phyloP scores from a whole-genome alignment of 371 early-diverging fungal species.

The Choanephora cucurbitarum region DNA sequence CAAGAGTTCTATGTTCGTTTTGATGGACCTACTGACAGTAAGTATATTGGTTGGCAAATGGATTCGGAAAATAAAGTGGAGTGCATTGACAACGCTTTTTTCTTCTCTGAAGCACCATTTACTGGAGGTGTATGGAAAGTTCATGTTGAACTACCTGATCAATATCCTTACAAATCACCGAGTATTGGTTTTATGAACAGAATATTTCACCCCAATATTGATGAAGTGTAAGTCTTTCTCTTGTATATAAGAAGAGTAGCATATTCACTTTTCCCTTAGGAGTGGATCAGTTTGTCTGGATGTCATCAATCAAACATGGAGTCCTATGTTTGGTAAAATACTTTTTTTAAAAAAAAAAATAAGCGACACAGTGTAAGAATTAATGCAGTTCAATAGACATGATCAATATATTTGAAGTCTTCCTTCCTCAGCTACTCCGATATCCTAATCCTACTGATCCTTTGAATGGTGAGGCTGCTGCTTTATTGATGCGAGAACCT shows the following conservation, averaged over 20 bases:
- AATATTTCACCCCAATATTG: slow-evolving; percentile 99
- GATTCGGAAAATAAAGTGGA: not conserved
- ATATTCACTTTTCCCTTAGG: slow-evolving; percentile 36
- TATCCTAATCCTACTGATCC: slow-evolving; percentile 99
- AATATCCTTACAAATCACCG: slow-evolving; percentile 99
- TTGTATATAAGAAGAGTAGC: not conserved
- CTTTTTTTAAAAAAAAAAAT: not conserved
- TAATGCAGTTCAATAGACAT: no score
- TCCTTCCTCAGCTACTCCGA: slow-evolving; percentile 96
- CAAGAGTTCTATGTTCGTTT: slow-evolving; percentile 97
- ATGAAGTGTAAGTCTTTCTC: slow-evolving; percentile 83
- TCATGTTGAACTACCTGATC: slow-evolving; percentile 97
- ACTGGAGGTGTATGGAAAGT: slow-evolving; percentile 95
- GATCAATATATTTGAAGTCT: slow-evolving; percentile 98
- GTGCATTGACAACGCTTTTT: not conserved
- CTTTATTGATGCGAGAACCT: slow-evolving; percentile 94
- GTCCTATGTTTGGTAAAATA: slow-evolving; percentile 99
- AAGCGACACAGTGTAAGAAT: not conserved
- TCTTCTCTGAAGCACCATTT: slow-evolving; percentile 98
- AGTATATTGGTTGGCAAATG: slow-evolving; percentile 30
- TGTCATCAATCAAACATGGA: slow-evolving; percentile 99
- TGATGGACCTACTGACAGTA: slow-evolving; percentile 94
- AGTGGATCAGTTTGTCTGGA: slow-evolving; percentile 99
- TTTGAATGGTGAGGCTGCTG: slow-evolving; percentile 99
- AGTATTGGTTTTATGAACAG: slow-evolving; percentile 99